Evolutionary conservation across 163 green algal genomes (phyloP), one percentile per base, ranked within the genome.

Genomic region (Smithsoniella earleae): DNA sequence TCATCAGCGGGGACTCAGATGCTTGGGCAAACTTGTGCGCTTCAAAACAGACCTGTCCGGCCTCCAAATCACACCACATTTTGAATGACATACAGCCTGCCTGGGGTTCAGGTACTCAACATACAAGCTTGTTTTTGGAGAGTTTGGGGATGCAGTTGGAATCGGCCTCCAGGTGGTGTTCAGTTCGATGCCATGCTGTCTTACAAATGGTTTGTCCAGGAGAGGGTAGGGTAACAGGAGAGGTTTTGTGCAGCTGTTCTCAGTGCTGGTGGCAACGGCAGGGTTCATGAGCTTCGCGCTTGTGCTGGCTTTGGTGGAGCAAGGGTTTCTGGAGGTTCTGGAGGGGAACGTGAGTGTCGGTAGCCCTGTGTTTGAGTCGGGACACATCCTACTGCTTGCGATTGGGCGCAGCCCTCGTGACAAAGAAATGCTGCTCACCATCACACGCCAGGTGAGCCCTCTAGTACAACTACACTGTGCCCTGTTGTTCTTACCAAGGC

Each of bases 241-340:
- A 13, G 40, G 10, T 49, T 49, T 49, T 10, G n/a, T 49, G 55
- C 77, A 82, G 64, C 1, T 73, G 44, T 85, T 83, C 55, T 62
- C 46, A 2, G 46, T 86, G 30, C 30, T 36, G 1, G 76, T 80
- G 10, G 81, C 76, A 22, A 31, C 65, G 10, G 36, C 74, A 13
- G 81, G 78, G 0, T 64, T 85, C 46, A 54, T 65, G 3, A 34
- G 58, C 8, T 82, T 82, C 55, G 81, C 81, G 2, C 54, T 83
- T 31, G 73, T 83, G 40, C 75, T 86, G 52, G 81, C 81, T 13
- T 75, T 85, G 20, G 76, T 85, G 55, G 75, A 83, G 55, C 78
- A 83, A 66, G 78, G 74, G 55, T 38, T 75, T 55, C 36, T 45
- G 2, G 45, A 77, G 52, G 34, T 44, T n/a, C 1, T 69, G 1